Evolutionary conservation across 139 green algal species (phyloP).

Genomic region (Asterochloris sp.): DNA sequence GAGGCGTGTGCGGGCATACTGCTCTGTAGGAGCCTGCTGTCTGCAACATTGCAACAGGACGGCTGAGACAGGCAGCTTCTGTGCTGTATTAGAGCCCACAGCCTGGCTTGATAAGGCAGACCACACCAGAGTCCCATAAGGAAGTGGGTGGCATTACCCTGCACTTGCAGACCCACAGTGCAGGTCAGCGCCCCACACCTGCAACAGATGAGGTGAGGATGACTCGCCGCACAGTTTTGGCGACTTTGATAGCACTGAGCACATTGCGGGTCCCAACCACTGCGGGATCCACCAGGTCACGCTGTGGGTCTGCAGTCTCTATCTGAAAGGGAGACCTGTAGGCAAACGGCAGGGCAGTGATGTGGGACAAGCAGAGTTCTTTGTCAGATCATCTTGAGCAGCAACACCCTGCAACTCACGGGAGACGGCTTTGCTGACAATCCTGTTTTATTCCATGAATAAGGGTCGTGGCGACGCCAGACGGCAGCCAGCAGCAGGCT

Average conservation of each 20-base stretch:
- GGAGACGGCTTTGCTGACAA: not conserved
- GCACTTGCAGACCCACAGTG: not conserved
- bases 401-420: not conserved
- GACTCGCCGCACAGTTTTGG: not conserved
- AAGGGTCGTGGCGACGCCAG: no score
- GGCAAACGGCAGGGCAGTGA: not conserved
- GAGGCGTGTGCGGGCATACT: no score
- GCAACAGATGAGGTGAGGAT: conserved; percentile 66
- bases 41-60: no score
- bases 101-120: no score
- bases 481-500: no score
- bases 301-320: conserved; percentile 41
- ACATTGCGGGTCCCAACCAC: conserved; percentile 61
- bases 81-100: no score
- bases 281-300: conserved; percentile 43
- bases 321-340: conserved; percentile 64
- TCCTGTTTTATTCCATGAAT: not conserved
- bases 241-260: conserved; percentile 24
- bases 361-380: not conserved
- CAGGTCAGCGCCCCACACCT: conserved; percentile 40
- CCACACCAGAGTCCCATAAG: no score
- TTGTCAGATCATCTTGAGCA: not conserved
- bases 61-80: no score
- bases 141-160: not conserved
- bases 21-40: no score